These are phyloP conservation scores for Termitomyces sp. DNA, from an alignment of 768 basidiomycete genomes.

Conservation along the genomic window DNA sequence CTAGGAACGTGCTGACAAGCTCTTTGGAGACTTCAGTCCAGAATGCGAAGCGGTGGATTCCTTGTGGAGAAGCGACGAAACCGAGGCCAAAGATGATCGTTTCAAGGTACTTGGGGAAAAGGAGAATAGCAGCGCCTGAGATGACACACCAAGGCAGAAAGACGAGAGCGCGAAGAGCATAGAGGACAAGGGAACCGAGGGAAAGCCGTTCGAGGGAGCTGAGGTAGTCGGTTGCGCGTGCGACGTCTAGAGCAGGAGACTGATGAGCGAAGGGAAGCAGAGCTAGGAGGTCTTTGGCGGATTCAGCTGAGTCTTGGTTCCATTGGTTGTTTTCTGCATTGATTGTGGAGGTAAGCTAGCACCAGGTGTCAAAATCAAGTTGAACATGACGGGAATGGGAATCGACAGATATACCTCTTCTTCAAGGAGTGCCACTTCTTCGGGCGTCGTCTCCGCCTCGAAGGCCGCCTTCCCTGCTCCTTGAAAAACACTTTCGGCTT, in stretches of 20 bases:
- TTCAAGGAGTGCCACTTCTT: background rate
- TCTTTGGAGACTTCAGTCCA: constrained; percentile 34
- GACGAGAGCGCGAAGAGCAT: constrained; percentile 21
- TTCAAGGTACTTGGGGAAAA: constrained; percentile 33
- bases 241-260: constrained; percentile 1
- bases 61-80: constrained; percentile 20
- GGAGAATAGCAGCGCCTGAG: constrained; percentile 36
- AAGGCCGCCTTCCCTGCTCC: no score
- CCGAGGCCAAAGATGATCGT: constrained; percentile 30
- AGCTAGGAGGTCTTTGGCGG: constrained; percentile 9
- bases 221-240: background rate
- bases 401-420: background rate
- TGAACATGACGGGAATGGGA: background rate
- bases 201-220: constrained; percentile 5
- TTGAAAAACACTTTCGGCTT: no score
- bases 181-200: constrained; percentile 10
- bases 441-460: background rate
- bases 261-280: constrained; percentile 13
- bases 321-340: background rate
- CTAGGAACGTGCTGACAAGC: constrained; percentile 33
- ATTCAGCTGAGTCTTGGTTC: constrained; percentile 1
- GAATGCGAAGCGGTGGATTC: constrained; percentile 36
- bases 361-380: background rate
- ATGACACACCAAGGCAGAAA: constrained; percentile 43
- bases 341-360: background rate